Evolutionary conservation across 2,329 filamentous ascomycete species (phyloP).

Genomic region (Claviceps quebecensis): DNA sequence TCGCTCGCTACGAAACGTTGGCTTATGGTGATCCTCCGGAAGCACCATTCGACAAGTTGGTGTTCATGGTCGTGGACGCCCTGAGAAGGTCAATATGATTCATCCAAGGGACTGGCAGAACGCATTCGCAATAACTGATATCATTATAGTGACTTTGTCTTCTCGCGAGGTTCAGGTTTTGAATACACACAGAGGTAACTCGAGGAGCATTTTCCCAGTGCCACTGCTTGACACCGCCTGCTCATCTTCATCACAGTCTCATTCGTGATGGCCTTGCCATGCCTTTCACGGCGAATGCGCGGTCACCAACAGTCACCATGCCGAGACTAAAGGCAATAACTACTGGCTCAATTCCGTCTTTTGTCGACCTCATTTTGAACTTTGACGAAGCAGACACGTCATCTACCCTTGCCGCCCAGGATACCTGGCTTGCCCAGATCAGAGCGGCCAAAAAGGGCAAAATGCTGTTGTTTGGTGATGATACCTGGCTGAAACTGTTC

Average conservation of each 20-base stretch:
- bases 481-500: slow-evolving; percentile 97
- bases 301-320: slow-evolving; percentile 97
- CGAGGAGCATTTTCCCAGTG: not conserved
- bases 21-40: slow-evolving; percentile 42
- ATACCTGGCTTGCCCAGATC: slow-evolving; percentile 93
- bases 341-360: slow-evolving; percentile 94
- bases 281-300: slow-evolving; percentile 89
- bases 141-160: slow-evolving; percentile 73
- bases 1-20: slow-evolving; percentile 53
- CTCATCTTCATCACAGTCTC: slow-evolving; percentile 40
- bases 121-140: not conserved
- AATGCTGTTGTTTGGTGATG: slow-evolving; percentile 89
- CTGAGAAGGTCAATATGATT: slow-evolving; percentile 53
- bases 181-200: slow-evolving; percentile 70
- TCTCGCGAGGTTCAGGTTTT: slow-evolving; percentile 66
- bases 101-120: not conserved
- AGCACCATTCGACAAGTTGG: slow-evolving; percentile 70
- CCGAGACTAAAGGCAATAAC: slow-evolving; percentile 94
- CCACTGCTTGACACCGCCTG: not conserved
- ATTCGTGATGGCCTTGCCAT: slow-evolving; percentile 73
- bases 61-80: slow-evolving; percentile 98
- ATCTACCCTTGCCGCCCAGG: slow-evolving; percentile 74
- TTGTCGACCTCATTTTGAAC: slow-evolving; percentile 91
- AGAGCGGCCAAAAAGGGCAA: slow-evolving; percentile 58
- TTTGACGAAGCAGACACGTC: slow-evolving; percentile 88